These are phyloP conservation scores for Trichophyton benhamiae DNA, from an alignment of 2,329 filamentous ascomycete species.

Conservation along the genomic window DNA sequence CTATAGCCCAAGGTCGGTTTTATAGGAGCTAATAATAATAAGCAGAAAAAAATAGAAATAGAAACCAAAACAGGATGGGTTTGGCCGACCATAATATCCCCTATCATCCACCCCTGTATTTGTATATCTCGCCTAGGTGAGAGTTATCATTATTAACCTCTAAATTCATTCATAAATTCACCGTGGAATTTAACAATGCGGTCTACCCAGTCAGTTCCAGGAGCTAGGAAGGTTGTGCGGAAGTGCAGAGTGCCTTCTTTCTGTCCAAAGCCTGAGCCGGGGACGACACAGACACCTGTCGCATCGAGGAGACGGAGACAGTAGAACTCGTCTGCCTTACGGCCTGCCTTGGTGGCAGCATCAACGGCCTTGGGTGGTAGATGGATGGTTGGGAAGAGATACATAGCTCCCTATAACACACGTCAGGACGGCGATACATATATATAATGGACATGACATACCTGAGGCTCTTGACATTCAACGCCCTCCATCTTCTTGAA, in stretches of 20 bases:
- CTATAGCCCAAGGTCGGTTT: background rate
- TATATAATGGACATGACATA: constrained; percentile 23
- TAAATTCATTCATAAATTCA: constrained; percentile 77
- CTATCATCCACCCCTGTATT: background rate
- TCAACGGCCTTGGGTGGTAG: constrained; percentile 64
- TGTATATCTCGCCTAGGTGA: background rate
- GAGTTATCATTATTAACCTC: constrained; percentile 12
- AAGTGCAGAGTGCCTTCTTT: constrained; percentile 85
- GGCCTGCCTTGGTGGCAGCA: constrained; percentile 61
- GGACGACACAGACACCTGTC: constrained; percentile 87
- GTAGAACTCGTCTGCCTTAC: constrained; percentile 83
- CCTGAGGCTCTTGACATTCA: constrained; percentile 68
- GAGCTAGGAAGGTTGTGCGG: constrained; percentile 90
- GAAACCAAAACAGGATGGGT: too few species aligned
- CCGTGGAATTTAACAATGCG: constrained; percentile 81
- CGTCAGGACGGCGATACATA: background rate
- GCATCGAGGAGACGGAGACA: constrained; percentile 80
- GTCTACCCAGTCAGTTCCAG: constrained; percentile 87
- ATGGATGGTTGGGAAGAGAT: constrained; percentile 90
- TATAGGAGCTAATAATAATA: background rate
- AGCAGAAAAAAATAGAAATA: background rate
- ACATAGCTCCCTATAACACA: constrained; percentile 75
- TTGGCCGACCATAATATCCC: background rate
- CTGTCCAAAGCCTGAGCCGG: constrained; percentile 88
- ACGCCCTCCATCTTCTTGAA: constrained; percentile 95